phyloP scores from a whole-genome alignment of 2,329 filamentous ascomycete genomes.

The Thelonectria rubi region DNA sequence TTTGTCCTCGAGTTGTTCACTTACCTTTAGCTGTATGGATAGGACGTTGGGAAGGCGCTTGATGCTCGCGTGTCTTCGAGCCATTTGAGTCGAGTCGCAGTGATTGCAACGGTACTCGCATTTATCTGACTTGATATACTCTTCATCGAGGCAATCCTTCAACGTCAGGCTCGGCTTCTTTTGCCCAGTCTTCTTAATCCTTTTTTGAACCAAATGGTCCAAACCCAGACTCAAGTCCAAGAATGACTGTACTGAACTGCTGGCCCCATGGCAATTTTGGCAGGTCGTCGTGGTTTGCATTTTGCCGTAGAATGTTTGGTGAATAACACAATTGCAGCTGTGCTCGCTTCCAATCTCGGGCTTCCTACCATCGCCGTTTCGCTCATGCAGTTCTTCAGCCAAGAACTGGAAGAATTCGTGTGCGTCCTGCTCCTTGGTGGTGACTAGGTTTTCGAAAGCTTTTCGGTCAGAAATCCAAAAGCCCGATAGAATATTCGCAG shows the following conservation, averaged over 20 bases:
- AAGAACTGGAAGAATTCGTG: conserved; percentile 98
- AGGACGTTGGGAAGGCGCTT: conserved; percentile 87
- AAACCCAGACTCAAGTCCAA: conserved; percentile 90
- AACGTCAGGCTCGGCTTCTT: conserved; percentile 59
- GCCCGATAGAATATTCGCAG: conserved; percentile 86
- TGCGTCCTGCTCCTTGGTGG: conserved; percentile 94
- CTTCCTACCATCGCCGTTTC: conserved; percentile 76
- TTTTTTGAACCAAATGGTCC: conserved; percentile 76
- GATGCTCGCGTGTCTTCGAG: conserved; percentile 84
- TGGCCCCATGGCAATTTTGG: conserved; percentile 84
- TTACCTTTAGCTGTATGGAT: conserved; percentile 90
- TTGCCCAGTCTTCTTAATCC: conserved; percentile 62
- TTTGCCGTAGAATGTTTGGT: conserved; percentile 94
- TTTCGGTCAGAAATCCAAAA: conserved; percentile 88
- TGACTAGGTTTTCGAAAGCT: conserved; percentile 78
- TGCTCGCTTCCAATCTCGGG: conserved; percentile 68
- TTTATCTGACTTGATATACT: conserved; percentile 87
- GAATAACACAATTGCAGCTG: conserved; percentile 88
- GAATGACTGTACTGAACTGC: conserved; percentile 86
- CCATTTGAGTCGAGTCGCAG: conserved; percentile 80
- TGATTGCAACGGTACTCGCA: conserved; percentile 88
- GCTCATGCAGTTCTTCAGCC: conserved; percentile 87
- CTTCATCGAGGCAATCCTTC: conserved; percentile 80
- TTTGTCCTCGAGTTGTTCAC: conserved; percentile 23
- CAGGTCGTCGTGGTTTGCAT: conserved; percentile 91